Evolutionary conservation across 805 yeast genomes (phyloP).

Genomic region (Kazachstania viticola): DNA sequence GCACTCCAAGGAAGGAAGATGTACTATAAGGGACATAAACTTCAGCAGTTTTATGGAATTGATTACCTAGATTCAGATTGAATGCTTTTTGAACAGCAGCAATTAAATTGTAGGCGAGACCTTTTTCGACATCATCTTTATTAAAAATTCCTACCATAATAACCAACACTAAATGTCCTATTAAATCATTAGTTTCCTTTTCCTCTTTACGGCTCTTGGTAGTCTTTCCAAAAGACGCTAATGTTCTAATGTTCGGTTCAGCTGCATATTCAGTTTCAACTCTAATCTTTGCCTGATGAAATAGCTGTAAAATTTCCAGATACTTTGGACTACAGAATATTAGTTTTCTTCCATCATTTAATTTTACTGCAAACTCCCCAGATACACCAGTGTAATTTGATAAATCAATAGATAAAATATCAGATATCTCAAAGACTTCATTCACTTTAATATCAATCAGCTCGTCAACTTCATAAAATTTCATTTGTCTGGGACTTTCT

Average conservation of each 20-base stretch:
- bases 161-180: constrained; percentile 53
- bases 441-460: constrained; percentile 29
- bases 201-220: constrained; percentile 9
- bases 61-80: constrained; percentile 47
- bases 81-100: constrained; percentile 52
- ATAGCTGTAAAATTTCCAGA: constrained; percentile 56
- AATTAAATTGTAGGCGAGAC: constrained; percentile 51
- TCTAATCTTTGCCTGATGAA: constrained; percentile 55
- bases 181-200: constrained; percentile 28
- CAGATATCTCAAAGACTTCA: constrained; percentile 33
- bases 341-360: constrained; percentile 27
- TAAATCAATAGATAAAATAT: constrained; percentile 31
- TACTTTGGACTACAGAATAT: constrained; percentile 39
- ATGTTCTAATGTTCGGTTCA: constrained; percentile 1
- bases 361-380: constrained; percentile 38
- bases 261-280: constrained; percentile 28
- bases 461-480: constrained; percentile 24
- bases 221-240: not conserved
- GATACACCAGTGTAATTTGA: constrained; percentile 36
- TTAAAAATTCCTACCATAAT: constrained; percentile 60
- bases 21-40: constrained; percentile 60
- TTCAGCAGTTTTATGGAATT: constrained; percentile 42
- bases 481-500: constrained; percentile 33
- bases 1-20: constrained; percentile 44
- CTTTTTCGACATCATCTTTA: constrained; percentile 44